These are phyloP conservation scores for Penstemon davidsonii DNA, from an alignment of 257 asterid genomes.

Conservation along the genomic window DNA sequence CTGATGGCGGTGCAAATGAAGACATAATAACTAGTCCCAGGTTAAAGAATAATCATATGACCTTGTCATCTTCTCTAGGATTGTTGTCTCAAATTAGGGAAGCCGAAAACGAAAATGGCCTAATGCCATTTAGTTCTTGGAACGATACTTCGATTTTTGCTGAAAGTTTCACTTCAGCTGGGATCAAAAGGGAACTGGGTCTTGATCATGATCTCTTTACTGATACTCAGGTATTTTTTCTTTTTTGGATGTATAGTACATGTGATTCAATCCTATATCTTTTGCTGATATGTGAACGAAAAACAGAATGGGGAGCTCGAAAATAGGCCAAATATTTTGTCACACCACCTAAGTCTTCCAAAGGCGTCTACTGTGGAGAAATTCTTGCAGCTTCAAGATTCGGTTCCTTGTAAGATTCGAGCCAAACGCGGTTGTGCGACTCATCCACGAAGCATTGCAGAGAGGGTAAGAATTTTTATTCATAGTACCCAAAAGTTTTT, in stretches of 20 bases:
- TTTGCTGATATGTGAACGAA: background rate
- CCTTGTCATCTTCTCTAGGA: constrained; percentile 49
- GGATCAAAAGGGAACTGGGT: constrained; percentile 65
- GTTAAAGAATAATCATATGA: constrained; percentile 26
- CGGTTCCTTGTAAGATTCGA: constrained; percentile 76
- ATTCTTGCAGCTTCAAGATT: constrained; percentile 62
- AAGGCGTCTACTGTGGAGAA: constrained; percentile 66
- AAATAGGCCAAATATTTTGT: constrained; percentile 46
- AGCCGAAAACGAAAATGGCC: constrained; percentile 41
- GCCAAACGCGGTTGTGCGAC: constrained; percentile 98
- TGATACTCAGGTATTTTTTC: constrained; percentile 38
- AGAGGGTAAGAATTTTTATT: constrained; percentile 56
- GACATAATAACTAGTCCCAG: constrained; percentile 35
- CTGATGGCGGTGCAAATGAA: constrained; percentile 32
- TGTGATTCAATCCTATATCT: background rate
- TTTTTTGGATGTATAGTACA: background rate
- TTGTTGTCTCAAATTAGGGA: constrained; percentile 58
- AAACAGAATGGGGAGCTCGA: constrained; percentile 46
- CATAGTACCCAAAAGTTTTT: background rate
- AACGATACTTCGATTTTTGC: constrained; percentile 51
- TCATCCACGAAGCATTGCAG: constrained; percentile 95
- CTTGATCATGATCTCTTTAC: constrained; percentile 36
- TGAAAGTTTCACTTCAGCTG: constrained; percentile 36
- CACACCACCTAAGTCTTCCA: constrained; percentile 71
- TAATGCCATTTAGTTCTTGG: constrained; percentile 51